phyloP scores from a whole-genome alignment of 495 filamentous ascomycete species.

The Hyaloscypha finlandica region DNA sequence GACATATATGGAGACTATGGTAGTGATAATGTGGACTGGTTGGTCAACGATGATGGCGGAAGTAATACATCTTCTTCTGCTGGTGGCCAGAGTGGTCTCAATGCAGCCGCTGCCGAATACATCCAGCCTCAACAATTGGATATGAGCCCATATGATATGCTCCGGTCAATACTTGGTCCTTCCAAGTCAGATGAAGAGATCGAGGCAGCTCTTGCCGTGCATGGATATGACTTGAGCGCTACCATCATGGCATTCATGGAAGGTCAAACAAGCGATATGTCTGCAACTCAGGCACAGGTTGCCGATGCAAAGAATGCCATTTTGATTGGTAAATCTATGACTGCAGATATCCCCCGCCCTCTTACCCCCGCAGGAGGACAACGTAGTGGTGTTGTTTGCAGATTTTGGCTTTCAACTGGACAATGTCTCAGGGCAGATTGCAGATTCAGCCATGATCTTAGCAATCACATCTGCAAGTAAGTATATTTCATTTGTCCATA shows the following conservation, averaged over 20 bases:
- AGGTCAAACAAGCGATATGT: conserved; percentile 46
- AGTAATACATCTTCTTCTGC: conserved; percentile 74
- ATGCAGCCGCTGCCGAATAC: conserved; percentile 78
- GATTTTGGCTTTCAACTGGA: conserved; percentile 91
- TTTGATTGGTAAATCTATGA: conserved; percentile 90
- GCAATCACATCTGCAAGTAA: conserved; percentile 97
- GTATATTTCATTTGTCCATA: conserved; percentile 39
- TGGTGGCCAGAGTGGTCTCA: conserved; percentile 60
- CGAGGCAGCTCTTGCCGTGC: conserved; percentile 80
- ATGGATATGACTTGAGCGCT: conserved; percentile 89
- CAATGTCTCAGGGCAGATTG: conserved; percentile 94
- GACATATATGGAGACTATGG: conserved; percentile 92
- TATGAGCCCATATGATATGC: conserved; percentile 98
- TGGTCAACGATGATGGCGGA: conserved; percentile 85
- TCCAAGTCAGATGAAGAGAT: conserved; percentile 91
- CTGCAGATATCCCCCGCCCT: conserved; percentile 63
- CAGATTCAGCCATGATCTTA: conserved; percentile 94
- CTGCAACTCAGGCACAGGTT: conserved; percentile 39
- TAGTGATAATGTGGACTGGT: conserved; percentile 93
- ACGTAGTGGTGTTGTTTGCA: conserved; percentile 87
- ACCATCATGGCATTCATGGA: conserved; percentile 88
- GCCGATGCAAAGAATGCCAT: conserved; percentile 56
- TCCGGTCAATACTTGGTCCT: conserved; percentile 91
- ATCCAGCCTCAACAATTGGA: conserved; percentile 70
- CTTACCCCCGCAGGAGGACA: conserved; percentile 69